Evolutionary conservation across 768 basidiomycete genomes (phyloP).

Genomic region (Leccinum longicurvipes): DNA sequence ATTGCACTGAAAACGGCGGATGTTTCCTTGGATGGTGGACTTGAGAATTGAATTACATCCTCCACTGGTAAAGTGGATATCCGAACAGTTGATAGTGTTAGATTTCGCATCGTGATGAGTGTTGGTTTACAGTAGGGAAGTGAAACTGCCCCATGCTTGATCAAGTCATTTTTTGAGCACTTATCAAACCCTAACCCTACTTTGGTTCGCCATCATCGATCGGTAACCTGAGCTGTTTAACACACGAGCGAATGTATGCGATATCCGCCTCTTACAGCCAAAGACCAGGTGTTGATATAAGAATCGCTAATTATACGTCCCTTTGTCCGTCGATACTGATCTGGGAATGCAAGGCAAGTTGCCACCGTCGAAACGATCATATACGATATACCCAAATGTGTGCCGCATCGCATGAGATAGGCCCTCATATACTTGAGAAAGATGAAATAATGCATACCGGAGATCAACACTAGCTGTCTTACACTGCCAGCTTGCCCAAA

Average conservation of each 20-base stretch:
- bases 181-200: background rate
- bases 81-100: slow-evolving; percentile 40
- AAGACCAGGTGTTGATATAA: too few relatives aligned
- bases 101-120: slow-evolving; percentile 49
- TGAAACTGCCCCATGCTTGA: too few relatives aligned
- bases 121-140: background rate
- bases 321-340: background rate
- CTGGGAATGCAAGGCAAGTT: background rate
- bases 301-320: background rate
- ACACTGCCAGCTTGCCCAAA: slow-evolving; percentile 47
- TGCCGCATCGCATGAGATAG: background rate
- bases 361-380: background rate
- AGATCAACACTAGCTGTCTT: background rate
- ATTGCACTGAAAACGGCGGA: slow-evolving; percentile 42
- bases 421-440: background rate
- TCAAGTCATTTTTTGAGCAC: background rate
- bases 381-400: background rate
- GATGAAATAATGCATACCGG: slow-evolving; percentile 7
- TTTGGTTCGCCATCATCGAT: too few relatives aligned
- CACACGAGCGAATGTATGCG: too few relatives aligned
- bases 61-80: slow-evolving; percentile 13
- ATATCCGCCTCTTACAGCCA: too few relatives aligned
- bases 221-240: too few relatives aligned
- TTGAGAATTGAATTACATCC: slow-evolving; percentile 15
- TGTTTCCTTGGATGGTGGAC: slow-evolving; percentile 13